Conservation (phyloP, 768 basidiomycete species). For the Kwoniella pini region DNA sequence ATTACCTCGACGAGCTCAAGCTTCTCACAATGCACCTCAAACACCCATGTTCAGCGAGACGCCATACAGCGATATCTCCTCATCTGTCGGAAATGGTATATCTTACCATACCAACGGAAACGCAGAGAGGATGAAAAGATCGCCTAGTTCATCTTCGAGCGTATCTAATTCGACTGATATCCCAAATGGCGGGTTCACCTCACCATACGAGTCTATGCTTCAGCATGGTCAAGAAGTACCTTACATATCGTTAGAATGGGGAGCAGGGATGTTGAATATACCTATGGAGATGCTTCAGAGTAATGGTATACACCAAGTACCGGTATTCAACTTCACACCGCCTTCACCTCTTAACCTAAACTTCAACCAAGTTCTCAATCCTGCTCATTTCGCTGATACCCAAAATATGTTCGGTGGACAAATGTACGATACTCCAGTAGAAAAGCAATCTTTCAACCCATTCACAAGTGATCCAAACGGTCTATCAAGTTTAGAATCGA, state of each 20-base stretch:
- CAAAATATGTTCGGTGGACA: background rate
- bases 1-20: slow-evolving; percentile 3
- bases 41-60: background rate
- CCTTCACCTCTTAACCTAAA: slow-evolving; percentile 13
- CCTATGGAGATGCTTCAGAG: slow-evolving; percentile 10
- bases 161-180: slow-evolving; percentile 1
- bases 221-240: background rate
- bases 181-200: slow-evolving; percentile 20
- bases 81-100: background rate
- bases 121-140: slow-evolving; percentile 1
- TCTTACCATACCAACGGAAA: background rate
- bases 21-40: slow-evolving; percentile 11
- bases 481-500: slow-evolving; percentile 9
- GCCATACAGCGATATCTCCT: background rate
- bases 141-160: background rate
- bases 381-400: background rate
- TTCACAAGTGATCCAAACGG: background rate
- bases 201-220: slow-evolving; percentile 8
- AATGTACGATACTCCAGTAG: background rate
- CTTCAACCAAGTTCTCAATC: slow-evolving; percentile 10
- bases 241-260: slow-evolving; percentile 16
- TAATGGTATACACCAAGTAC: background rate
- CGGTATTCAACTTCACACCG: slow-evolving; percentile 17
- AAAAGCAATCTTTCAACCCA: background rate
- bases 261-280: slow-evolving; percentile 7